Conservation (phyloP, 768 basidiomycete genomes). For the Leccinum imitatum region DNA sequence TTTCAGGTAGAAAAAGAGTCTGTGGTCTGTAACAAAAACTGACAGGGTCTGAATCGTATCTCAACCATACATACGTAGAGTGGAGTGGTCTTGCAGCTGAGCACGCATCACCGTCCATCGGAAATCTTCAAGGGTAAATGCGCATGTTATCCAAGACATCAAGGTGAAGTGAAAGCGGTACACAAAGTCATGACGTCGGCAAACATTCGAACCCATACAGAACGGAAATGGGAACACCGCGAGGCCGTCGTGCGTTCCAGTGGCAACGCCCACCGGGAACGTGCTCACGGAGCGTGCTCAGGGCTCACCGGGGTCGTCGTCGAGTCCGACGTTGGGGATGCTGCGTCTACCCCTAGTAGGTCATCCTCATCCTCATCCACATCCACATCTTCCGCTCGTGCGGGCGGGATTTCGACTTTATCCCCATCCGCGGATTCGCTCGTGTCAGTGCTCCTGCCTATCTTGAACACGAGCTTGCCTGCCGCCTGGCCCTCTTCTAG, state of each 20-base stretch:
- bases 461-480: constrained; percentile 30
- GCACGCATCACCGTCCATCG: not conserved
- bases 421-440: not conserved
- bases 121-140: not conserved
- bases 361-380: not conserved
- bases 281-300: constrained; percentile 1
- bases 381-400: not conserved
- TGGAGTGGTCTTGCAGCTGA: not conserved
- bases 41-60: not conserved
- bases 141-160: constrained; percentile 15
- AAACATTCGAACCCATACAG: not conserved
- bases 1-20: not conserved
- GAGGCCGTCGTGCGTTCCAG: not conserved
- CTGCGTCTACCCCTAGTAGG: not conserved
- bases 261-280: not conserved
- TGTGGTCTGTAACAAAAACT: not conserved
- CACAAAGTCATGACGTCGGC: not conserved
- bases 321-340: constrained; percentile 1
- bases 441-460: constrained; percentile 17
- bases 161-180: not conserved
- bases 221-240: constrained; percentile 5
- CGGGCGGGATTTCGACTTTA: constrained; percentile 3
- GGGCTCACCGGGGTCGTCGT: constrained; percentile 3
- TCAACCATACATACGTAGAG: not conserved
- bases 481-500: constrained; percentile 33